A percentile compares a stretch with the other conserved stretches of the same genome.
Evolutionary conservation across 2,329 filamentous ascomycete genomes (phyloP).

Genomic region (Rhynchosporium secalis): DNA sequence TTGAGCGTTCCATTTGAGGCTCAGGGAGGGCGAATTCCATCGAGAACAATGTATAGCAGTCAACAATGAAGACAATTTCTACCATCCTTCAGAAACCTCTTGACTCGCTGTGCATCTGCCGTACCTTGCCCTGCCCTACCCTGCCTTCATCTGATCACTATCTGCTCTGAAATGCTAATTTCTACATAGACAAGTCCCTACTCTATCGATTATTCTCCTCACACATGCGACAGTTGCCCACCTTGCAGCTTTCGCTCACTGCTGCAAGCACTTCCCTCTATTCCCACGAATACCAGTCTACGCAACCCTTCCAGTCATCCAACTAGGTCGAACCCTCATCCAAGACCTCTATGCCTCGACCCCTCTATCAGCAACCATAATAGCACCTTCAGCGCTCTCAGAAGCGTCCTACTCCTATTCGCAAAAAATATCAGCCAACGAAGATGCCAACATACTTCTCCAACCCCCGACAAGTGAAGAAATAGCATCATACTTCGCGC

Average conservation of each 20-base stretch:
- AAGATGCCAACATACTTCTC: conserved; percentile 55
- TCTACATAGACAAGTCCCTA: conserved; percentile 73
- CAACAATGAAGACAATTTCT: conserved; percentile 35
- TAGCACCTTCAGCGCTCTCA: conserved; percentile 71
- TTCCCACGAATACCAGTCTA: conserved; percentile 94
- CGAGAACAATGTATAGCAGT: conserved; percentile 33
- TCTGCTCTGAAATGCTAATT: conserved; percentile 26
- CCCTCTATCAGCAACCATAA: conserved; percentile 81
- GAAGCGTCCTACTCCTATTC: conserved; percentile 59
- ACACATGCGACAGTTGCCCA: conserved; percentile 92
- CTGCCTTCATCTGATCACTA: not conserved
- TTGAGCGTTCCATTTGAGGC: conserved; percentile 25
- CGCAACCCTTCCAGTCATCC: conserved; percentile 89
- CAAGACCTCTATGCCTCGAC: conserved; percentile 92
- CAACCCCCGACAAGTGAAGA: conserved; percentile 80
- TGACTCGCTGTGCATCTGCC: conserved; percentile 18
- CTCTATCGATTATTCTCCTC: conserved; percentile 87
- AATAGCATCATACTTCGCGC: conserved; percentile 86
- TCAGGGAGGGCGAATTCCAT: too few species aligned
- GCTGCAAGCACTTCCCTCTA: conserved; percentile 91
- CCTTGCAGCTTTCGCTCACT: conserved; percentile 90
- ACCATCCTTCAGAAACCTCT: conserved; percentile 22
- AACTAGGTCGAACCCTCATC: conserved; percentile 84
- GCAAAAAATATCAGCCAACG: conserved; percentile 50
- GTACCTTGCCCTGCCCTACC: not conserved